phyloP scores from a whole-genome alignment of 2,329 filamentous ascomycete genomes.

The Aspergillus alliaceus region DNA sequence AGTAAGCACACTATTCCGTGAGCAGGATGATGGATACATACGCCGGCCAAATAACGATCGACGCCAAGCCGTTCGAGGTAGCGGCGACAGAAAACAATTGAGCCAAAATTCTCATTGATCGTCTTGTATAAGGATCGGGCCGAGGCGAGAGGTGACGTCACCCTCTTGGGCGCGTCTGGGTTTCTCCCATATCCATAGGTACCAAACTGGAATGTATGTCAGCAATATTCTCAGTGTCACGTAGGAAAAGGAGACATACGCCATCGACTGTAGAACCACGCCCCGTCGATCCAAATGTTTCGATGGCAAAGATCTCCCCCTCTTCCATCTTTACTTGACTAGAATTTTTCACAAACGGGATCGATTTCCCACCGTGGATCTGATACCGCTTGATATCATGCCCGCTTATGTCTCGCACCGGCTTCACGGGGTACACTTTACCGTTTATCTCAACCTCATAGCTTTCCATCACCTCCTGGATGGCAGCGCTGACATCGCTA shows the following conservation, averaged over 20 bases:
- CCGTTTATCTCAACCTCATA: conserved; percentile 59
- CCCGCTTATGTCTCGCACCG: conserved; percentile 56
- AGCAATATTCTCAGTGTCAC: not conserved
- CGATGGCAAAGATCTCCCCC: conserved; percentile 59
- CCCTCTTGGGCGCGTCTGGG: conserved; percentile 35
- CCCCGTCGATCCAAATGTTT: conserved; percentile 59
- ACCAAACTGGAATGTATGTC: conserved; percentile 39
- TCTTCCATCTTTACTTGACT: conserved; percentile 58
- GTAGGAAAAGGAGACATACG: conserved; percentile 27
- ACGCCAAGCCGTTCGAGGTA: conserved; percentile 65
- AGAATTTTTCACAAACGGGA: conserved; percentile 55
- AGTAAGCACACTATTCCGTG: conserved; percentile 4
- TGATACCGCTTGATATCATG: conserved; percentile 56
- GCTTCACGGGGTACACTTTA: conserved; percentile 55
- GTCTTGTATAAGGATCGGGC: conserved; percentile 59
- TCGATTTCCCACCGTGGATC: conserved; percentile 58
- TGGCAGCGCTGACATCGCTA: conserved; percentile 56
- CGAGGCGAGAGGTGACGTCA: conserved; percentile 48
- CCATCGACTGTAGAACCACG: conserved; percentile 51
- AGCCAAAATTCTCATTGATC: conserved; percentile 64
- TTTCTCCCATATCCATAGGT: conserved; percentile 55
- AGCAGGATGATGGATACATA: conserved; percentile 32
- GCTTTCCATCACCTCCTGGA: conserved; percentile 63
- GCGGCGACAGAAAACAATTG: conserved; percentile 60
- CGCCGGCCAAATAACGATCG: conserved; percentile 59